phyloP scores from a whole-genome alignment of 2,329 filamentous ascomycete species.

The Colletotrichum plurivorum region DNA sequence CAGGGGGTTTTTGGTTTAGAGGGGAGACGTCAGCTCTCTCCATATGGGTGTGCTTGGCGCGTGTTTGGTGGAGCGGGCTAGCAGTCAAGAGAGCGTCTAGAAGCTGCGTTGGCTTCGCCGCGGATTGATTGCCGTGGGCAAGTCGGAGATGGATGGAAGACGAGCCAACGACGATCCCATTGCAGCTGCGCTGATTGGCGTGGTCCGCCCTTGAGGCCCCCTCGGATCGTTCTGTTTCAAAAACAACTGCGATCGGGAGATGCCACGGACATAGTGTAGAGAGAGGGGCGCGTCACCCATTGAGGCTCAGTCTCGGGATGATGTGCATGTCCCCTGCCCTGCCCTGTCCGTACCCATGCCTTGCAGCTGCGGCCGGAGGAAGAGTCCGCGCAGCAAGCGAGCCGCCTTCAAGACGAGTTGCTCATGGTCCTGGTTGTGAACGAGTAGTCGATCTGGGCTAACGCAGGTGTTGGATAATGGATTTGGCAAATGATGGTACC shows the following conservation, averaged over 20 bases:
- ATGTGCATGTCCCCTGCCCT: constrained; percentile 33
- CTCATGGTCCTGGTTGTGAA: background rate
- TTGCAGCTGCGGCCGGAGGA: constrained; percentile 14
- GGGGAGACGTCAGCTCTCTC: constrained; percentile 16
- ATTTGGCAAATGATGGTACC: too few relatives aligned
- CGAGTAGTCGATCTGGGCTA: too few relatives aligned
- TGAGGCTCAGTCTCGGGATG: constrained; percentile 39
- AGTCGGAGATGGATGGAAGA: too few relatives aligned
- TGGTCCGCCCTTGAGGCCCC: too few relatives aligned
- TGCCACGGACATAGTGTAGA: too few relatives aligned
- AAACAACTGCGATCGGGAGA: background rate
- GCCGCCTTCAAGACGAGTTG: background rate
- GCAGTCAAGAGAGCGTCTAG: background rate
- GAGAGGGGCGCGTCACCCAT: constrained; percentile 33
- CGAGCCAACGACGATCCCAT: too few relatives aligned
- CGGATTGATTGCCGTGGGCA: background rate
- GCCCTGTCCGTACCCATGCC: background rate
- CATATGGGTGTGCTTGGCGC: constrained; percentile 9
- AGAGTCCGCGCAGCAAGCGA: background rate
- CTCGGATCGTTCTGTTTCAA: constrained; percentile 3
- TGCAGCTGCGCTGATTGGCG: too few relatives aligned
- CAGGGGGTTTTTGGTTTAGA: background rate
- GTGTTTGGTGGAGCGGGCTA: background rate
- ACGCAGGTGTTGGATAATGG: too few relatives aligned
- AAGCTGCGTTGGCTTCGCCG: constrained; percentile 7